A percentile compares a stretch with the other conserved stretches of the same genome.
Conservation (phyloP, 2,329 filamentous ascomycete species). For the Calonectria naviculata region DNA sequence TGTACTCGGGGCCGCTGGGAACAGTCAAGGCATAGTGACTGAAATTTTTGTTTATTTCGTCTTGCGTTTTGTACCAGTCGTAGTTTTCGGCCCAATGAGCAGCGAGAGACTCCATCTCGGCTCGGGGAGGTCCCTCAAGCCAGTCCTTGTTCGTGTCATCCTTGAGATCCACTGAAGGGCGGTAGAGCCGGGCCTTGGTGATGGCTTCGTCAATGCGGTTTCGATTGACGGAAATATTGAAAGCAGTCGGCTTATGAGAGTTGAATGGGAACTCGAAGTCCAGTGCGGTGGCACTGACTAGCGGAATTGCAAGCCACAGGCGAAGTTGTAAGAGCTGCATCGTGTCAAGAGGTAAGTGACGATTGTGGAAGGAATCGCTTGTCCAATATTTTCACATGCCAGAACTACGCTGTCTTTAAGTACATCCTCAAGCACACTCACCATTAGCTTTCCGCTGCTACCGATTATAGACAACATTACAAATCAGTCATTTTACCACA, state of each 20-base stretch:
- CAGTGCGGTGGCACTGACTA: background rate
- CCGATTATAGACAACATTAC: background rate
- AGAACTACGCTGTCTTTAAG: too few relatives aligned
- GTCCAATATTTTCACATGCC: too few relatives aligned
- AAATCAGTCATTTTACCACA: background rate
- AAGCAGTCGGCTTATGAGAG: background rate
- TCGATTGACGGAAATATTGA: background rate
- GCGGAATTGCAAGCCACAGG: background rate
- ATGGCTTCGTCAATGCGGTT: background rate
- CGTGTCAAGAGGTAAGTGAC: background rate
- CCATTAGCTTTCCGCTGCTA: background rate
- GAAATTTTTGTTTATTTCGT: background rate
- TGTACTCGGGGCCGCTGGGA: background rate
- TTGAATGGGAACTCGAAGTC: background rate
- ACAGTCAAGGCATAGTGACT: background rate
- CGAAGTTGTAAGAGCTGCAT: background rate
- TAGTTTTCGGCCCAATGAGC: background rate
- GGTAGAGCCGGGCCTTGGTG: background rate
- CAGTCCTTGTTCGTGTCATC: background rate
- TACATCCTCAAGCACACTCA: too few relatives aligned
- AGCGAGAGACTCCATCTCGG: background rate
- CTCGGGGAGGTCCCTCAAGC: background rate
- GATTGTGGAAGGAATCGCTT: too few relatives aligned
- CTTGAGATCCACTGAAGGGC: background rate
- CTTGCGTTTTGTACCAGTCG: background rate